Base-by-base conservation (phyloP, 78 protist species). In the Monocercomonoides exilis region DNA sequence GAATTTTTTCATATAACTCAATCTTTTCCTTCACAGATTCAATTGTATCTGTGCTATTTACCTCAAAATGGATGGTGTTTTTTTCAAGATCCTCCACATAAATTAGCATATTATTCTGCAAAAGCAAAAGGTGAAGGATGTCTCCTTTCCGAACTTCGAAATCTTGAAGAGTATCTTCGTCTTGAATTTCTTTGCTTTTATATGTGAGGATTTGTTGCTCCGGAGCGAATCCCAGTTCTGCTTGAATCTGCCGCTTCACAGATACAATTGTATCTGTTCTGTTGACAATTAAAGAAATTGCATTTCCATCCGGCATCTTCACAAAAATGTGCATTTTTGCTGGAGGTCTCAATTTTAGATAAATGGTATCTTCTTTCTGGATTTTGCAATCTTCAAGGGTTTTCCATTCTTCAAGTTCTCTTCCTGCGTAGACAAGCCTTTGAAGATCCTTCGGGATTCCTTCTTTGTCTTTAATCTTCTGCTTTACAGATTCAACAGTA, bases 211-310 rank as follows among this genome's bases (percentile, higher is more conserved):
- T 33, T 21, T 79, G 82, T 41, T 32, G 4, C 11, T 79, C 42
- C 5, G 82, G 82, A 4, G n/a, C 45, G 5, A 6, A 38, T 6
- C 82, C 82, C 36, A 38, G 45, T 32, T 33, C 11, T 33, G n/a
- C 82, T 21, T 79, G 82, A 79, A 79, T 79, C 82, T 32, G n/a
- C 43, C 5, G 43, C 82, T 79, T 79, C 43, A 79, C 21, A 87
- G 91, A 94, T 46, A 96, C 98, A 87, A 97, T 96, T 87, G 97
- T 94, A 93, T 97, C 97, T 35, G 94, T 85, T 36, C 95, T 46
- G 91, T 96, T 21, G 42, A 6, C 6, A n/a, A n/a, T n/a, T n/a
- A n/a, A n/a, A n/a, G n/a, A n/a, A n/a, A n/a, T n/a, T n/a, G n/a
- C n/a, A n/a, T n/a, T n/a, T n/a, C n/a, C n/a, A n/a, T n/a, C n/a